Conservation (phyloP, 108 stramenopile genomes). For the Stephanodiscus minutulus region DNA sequence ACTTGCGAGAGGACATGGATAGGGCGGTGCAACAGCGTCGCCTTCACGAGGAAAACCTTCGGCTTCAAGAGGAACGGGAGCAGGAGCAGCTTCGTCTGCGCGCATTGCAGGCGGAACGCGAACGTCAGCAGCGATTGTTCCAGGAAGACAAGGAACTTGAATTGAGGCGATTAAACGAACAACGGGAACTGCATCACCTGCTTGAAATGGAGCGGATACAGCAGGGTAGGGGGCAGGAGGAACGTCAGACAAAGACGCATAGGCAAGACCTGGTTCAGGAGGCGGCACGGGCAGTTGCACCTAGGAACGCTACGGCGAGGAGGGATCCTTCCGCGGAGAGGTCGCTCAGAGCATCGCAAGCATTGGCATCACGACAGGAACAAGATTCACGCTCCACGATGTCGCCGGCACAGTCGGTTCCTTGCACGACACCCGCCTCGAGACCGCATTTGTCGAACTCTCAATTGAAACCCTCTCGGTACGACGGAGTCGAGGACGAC, state of each 20-base stretch:
- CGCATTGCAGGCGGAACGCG: conserved; percentile 18
- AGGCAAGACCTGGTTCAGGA: conserved; percentile 6
- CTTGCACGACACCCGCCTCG: background rate
- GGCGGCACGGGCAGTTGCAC: background rate
- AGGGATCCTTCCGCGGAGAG: conserved; percentile 8
- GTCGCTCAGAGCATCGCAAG: conserved; percentile 1
- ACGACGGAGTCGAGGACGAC: conserved; percentile 45
- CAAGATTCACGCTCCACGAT: background rate
- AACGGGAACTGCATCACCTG: conserved; percentile 1
- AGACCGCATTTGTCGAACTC: background rate
- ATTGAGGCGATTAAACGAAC: background rate
- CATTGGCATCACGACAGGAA: conserved; percentile 14
- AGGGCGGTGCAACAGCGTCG: conserved; percentile 25
- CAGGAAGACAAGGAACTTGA: conserved; percentile 12
- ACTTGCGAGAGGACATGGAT: conserved; percentile 7
- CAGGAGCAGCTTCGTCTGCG: conserved; percentile 13
- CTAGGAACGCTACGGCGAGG: background rate
- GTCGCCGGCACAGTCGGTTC: conserved; percentile 3
- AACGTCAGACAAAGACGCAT: background rate
- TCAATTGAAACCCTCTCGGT: conserved; percentile 17
- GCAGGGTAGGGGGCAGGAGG: conserved; percentile 1
- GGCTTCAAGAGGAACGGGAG: conserved; percentile 15
- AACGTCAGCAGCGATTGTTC: conserved; percentile 13
- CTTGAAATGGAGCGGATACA: background rate
- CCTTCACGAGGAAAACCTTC: conserved; percentile 24